Conservation (phyloP, 352 stramenopile genomes). For the Peronosclerospora sorghi region DNA sequence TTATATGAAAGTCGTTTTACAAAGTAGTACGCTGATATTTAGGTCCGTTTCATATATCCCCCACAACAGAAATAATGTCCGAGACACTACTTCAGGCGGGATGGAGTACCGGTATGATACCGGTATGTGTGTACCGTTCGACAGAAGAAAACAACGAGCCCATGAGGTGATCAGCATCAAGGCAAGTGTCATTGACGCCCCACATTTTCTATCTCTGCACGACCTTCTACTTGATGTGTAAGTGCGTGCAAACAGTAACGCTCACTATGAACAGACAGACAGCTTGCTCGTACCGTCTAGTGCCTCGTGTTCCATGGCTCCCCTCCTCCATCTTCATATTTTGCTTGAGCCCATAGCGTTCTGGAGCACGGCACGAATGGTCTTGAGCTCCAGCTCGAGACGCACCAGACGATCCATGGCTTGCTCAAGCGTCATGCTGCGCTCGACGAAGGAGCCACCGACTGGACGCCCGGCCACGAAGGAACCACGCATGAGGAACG, state of each 20-base stretch:
- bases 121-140: too few relatives aligned
- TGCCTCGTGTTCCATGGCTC: background rate
- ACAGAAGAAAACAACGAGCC: too few relatives aligned
- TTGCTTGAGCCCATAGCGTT: conserved; percentile 20
- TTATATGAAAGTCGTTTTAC: too few relatives aligned
- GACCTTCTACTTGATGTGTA: conserved; percentile 3
- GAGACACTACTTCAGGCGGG: too few relatives aligned
- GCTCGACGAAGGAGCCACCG: conserved; percentile 38
- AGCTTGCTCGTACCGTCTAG: background rate
- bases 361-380: conserved; percentile 55
- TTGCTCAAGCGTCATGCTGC: conserved; percentile 54
- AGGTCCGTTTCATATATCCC: too few relatives aligned
- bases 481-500: conserved; percentile 62
- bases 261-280: conserved; percentile 21
- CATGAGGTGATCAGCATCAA: too few relatives aligned
- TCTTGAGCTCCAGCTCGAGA: conserved; percentile 57
- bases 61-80: too few relatives aligned
- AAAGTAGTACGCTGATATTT: too few relatives aligned
- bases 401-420: conserved; percentile 62
- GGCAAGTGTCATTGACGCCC: conserved; percentile 10
- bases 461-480: conserved; percentile 69
- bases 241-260: conserved; percentile 6
- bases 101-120: too few relatives aligned
- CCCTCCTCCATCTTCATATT: conserved; percentile 8
- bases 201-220: conserved; percentile 15